Evolutionary conservation across 202 grass and related monocot genomes (phyloP).

Genomic region (Musa balbisiana): DNA sequence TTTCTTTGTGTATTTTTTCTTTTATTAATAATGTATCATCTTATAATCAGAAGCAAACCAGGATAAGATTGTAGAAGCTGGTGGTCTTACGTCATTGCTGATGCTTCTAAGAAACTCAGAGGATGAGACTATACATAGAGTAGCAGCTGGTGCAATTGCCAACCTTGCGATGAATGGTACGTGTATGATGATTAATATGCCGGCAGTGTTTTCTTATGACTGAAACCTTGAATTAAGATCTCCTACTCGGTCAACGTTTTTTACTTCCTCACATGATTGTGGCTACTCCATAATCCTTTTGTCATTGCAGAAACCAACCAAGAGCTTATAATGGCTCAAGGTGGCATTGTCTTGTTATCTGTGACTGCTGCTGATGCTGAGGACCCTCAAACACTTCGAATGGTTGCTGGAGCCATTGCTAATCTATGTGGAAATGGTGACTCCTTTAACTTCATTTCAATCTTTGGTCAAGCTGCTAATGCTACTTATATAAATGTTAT

Average conservation of each 20-base stretch:
- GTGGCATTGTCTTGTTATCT: slow-evolving; percentile 79
- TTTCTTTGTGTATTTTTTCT: not conserved
- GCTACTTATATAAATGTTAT: slow-evolving; percentile 6
- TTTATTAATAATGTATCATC: not conserved
- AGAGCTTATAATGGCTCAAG: slow-evolving; percentile 98
- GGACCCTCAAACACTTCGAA: slow-evolving; percentile 94
- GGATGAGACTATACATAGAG: slow-evolving; percentile 86
- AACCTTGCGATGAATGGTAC: slow-evolving; percentile 99
- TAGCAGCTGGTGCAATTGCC: slow-evolving; percentile 97
- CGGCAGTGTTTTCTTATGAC: not conserved
- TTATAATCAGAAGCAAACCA: slow-evolving; percentile 86
- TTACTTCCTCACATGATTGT: slow-evolving; percentile 1
- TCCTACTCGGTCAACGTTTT: not conserved
- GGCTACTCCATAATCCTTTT: slow-evolving; percentile 11
- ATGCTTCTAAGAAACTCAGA: slow-evolving; percentile 90
- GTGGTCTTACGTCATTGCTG: slow-evolving; percentile 87
- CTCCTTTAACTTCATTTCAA: slow-evolving; percentile 3
- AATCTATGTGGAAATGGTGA: slow-evolving; percentile 99
- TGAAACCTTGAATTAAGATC: not conserved
- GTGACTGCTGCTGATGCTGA: slow-evolving; percentile 96
- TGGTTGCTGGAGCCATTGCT: slow-evolving; percentile 99
- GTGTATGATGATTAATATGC: slow-evolving; percentile 1
- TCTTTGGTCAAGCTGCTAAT: slow-evolving; percentile 16
- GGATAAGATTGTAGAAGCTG: slow-evolving; percentile 99
- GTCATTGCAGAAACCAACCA: slow-evolving; percentile 83